Percentiles rank a stretch among this genome's conserved stretches.
phyloP scores from a whole-genome alignment of 1,139 yeast species.

The Hemisphaericaspora subhashii region DNA sequence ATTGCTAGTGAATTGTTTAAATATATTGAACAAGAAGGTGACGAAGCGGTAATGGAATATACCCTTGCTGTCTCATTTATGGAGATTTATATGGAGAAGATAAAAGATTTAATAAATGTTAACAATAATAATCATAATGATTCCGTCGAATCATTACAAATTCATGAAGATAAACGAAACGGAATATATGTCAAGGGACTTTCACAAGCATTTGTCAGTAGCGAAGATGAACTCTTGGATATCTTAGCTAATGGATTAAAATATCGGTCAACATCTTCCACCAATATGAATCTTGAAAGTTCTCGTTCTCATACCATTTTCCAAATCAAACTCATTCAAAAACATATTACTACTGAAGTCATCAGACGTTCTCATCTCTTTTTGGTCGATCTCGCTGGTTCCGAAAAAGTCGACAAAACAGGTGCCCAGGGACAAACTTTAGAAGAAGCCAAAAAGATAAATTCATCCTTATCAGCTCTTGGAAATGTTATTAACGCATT shows the following conservation, averaged over 20 bases:
- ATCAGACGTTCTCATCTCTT: constrained; percentile 68
- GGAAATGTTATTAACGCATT: constrained; percentile 82
- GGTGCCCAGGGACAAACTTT: constrained; percentile 75
- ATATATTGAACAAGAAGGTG: constrained; percentile 46
- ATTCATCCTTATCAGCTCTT: constrained; percentile 71
- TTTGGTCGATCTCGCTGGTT: constrained; percentile 85
- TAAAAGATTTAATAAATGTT: constrained; percentile 56
- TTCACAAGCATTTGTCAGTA: constrained; percentile 58
- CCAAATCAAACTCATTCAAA: constrained; percentile 64
- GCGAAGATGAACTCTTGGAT: constrained; percentile 57
- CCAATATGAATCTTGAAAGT: constrained; percentile 74
- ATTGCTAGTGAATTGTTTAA: constrained; percentile 67
- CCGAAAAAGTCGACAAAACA: constrained; percentile 82
- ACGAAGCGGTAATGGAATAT: constrained; percentile 55
- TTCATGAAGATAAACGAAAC: constrained; percentile 64
- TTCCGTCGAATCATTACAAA: constrained; percentile 46
- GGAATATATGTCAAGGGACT: constrained; percentile 75
- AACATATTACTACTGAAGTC: constrained; percentile 52
- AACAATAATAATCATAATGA: constrained; percentile 20
- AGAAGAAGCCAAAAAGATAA: constrained; percentile 84
- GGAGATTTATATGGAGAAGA: constrained; percentile 82
- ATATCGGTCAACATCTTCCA: constrained; percentile 58
- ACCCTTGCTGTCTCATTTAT: constrained; percentile 70
- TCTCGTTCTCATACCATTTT: constrained; percentile 85
- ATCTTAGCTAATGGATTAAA: constrained; percentile 58